These are phyloP conservation scores for Pythium graminicola DNA, from an alignment of 352 stramenopile genomes.

Conservation along the genomic window DNA sequence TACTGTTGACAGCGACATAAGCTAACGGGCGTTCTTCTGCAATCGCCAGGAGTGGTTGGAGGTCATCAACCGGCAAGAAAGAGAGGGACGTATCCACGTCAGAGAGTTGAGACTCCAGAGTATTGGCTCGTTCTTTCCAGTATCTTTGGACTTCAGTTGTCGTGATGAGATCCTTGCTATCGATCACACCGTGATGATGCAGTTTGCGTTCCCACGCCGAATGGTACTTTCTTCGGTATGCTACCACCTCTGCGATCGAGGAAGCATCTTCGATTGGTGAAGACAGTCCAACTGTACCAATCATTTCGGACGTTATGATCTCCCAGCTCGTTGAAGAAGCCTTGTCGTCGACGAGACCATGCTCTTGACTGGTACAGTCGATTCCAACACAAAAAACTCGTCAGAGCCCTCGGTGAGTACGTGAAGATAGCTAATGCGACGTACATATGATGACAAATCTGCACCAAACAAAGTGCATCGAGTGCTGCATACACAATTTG, in stretches of 20 bases:
- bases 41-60: conserved; percentile 29
- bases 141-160: conserved; percentile 27
- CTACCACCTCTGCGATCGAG: conserved; percentile 22
- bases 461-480: conserved; percentile 52
- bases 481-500: conserved; percentile 59
- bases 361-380: background rate
- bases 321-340: conserved; percentile 22
- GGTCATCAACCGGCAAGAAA: conserved; percentile 31
- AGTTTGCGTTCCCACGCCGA: conserved; percentile 24
- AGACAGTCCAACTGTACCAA: conserved; percentile 23
- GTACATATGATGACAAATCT: conserved; percentile 49
- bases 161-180: conserved; percentile 23
- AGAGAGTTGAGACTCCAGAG: background rate
- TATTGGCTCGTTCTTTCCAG: conserved; percentile 20
- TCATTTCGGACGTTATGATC: conserved; percentile 19
- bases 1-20: conserved; percentile 57
- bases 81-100: background rate
- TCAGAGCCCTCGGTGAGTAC: background rate
- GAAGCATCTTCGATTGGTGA: conserved; percentile 20
- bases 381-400: background rate
- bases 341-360: conserved; percentile 16
- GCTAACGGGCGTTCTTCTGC: conserved; percentile 16
- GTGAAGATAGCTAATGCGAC: background rate
- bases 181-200: background rate
- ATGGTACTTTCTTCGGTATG: conserved; percentile 28